phyloP scores from a whole-genome alignment of 1,284 basidiomycete genomes.

The Nidula niveotomentosa region DNA sequence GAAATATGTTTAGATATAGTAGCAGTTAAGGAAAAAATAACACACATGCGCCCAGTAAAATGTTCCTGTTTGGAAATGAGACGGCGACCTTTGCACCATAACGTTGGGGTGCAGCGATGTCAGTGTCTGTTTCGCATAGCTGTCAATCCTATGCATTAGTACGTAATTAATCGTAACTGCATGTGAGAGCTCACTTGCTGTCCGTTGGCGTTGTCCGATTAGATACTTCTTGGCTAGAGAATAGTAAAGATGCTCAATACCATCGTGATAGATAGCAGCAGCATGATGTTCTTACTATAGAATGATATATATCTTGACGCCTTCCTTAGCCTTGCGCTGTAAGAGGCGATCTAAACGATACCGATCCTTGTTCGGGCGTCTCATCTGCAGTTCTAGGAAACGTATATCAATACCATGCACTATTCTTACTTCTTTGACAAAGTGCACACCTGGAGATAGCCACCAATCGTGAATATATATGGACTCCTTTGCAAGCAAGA shows the following conservation, averaged over 20 bases:
- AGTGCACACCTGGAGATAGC: constrained; percentile 73
- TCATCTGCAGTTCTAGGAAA: constrained; percentile 73
- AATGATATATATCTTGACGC: constrained; percentile 96
- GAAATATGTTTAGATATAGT: neutral
- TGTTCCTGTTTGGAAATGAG: constrained; percentile 96
- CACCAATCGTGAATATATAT: constrained; percentile 98
- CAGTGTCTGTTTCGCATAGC: constrained; percentile 92
- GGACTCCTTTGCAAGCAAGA: constrained; percentile 85
- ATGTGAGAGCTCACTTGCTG: constrained; percentile 62
- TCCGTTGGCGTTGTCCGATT: constrained; percentile 93
- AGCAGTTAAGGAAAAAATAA: constrained; percentile 11
- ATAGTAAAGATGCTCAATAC: neutral
- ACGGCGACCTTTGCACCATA: constrained; percentile 95
- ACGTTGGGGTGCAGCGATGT: constrained; percentile 89
- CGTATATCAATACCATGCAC: too few species aligned
- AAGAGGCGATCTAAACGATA: constrained; percentile 91
- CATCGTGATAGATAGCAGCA: constrained; percentile 4
- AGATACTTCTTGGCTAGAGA: constrained; percentile 89
- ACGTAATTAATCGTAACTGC: neutral
- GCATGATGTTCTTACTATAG: constrained; percentile 64
- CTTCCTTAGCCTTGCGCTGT: constrained; percentile 92
- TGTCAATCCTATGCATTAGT: constrained; percentile 20
- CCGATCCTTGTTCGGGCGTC: constrained; percentile 81
- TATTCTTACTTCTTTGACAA: neutral
- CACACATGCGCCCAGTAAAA: constrained; percentile 97